Evolutionary conservation across 805 yeast species (phyloP), one percentile per base, ranked within the genome.

Genomic region (Wickerhamia fluorescens): DNA sequence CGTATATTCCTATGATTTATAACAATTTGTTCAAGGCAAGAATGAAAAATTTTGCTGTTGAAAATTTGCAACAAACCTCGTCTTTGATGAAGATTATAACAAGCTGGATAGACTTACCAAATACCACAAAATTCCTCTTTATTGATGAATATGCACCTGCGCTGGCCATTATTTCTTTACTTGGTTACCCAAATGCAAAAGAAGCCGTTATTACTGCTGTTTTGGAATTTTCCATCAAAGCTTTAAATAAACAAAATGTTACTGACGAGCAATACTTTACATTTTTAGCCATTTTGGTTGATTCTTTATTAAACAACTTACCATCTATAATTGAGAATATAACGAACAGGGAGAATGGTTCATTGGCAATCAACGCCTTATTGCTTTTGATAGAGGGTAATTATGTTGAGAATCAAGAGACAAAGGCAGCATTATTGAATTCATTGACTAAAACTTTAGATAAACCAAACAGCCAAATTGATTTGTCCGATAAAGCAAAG

Each of bases 31-130:
- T 89, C 9, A 43, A 51, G 13, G 87, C 94, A 6, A 71, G 94
- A 45, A 61, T 92, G 41, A 61, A 36, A 1, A 60, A 67, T 8
- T 89, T 89, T 52, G 79, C 79, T 3, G 68, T 58, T 23, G 95
- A 82, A 44, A 92, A 89, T 49, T 60, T 80, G 18, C 94, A 86
- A 47, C 86, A 81, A 44, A 78, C 89, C 1, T 86, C 96, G 0
- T 70, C 94, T 0, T 49, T 89, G 24, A 58, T 88, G 72, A 72
- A 65, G 32, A 48, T 86, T 7, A 69, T 89, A 44, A 53, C 73
- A 5, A 57, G 69, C 6, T 71, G 94, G 76, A 49, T 63, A 14
- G 54, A 48, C 12, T 35, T 41, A 3, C 57, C 61, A 4, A 57
- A 59, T 14, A 61, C 78, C 21, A 56, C 66, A 26, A 61, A 62